Evolutionary conservation across 345 rosid genomes (phyloP).

Genomic region (Linum lewisii): DNA sequence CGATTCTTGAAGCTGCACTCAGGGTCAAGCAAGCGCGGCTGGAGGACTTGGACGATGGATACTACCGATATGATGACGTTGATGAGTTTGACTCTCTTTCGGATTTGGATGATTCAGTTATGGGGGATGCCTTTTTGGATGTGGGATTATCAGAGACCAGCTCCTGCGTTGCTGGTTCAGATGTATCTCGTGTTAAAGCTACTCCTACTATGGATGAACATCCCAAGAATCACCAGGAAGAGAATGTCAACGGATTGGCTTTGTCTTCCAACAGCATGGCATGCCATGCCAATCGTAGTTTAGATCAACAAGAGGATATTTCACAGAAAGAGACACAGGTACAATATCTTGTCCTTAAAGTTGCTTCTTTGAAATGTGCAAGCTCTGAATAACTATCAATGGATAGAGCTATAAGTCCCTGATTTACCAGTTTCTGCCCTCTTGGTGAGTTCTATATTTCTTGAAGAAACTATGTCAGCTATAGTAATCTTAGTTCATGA

Average conservation of each 20-base stretch:
- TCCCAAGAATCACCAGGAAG: slow-evolving; percentile 8
- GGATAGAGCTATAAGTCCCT: neutral
- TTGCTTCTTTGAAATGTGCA: neutral
- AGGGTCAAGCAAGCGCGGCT: slow-evolving; percentile 49
- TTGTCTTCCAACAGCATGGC: slow-evolving; percentile 7
- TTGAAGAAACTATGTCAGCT: too few relatives aligned
- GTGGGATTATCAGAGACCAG: slow-evolving; percentile 31
- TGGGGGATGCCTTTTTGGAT: slow-evolving; percentile 45
- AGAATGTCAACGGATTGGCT: slow-evolving; percentile 11
- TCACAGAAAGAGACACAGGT: slow-evolving; percentile 25
- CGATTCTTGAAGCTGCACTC: slow-evolving; percentile 54
- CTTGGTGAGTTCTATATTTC: neutral
- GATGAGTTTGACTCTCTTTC: slow-evolving; percentile 29
- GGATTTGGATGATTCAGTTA: slow-evolving; percentile 36
- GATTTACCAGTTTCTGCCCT: neutral
- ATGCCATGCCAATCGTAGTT: slow-evolving; percentile 12
- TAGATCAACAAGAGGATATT: slow-evolving; percentile 18
- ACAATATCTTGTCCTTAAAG: slow-evolving; percentile 8
- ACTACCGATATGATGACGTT: slow-evolving; percentile 16
- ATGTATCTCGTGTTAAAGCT: slow-evolving; percentile 39
- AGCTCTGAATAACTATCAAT: neutral
- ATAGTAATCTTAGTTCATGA: too few relatives aligned
- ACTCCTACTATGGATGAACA: slow-evolving; percentile 27
- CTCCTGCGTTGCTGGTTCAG: slow-evolving; percentile 13
- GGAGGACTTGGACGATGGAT: slow-evolving; percentile 19